These are phyloP conservation scores for Ogataea hybrid DNA, from an alignment of 1,139 yeast species.

Conservation along the genomic window DNA sequence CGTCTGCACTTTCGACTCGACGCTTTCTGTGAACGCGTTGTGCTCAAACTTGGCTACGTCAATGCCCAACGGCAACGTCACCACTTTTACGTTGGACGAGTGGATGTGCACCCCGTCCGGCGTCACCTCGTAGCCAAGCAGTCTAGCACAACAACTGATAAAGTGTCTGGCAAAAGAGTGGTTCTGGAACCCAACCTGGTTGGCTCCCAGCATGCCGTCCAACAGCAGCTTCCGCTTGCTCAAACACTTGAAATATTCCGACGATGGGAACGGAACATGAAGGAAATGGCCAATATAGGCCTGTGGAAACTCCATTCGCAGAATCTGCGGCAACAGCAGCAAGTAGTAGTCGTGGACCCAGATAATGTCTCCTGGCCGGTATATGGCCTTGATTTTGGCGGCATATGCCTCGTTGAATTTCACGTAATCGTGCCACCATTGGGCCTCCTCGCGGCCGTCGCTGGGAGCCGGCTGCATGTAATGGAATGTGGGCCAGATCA, in stretches of 20 bases:
- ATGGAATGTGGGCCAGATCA: constrained; percentile 93
- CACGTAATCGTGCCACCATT: constrained; percentile 92
- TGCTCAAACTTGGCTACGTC: constrained; percentile 64
- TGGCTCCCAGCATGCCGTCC: constrained; percentile 91
- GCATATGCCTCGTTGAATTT: constrained; percentile 89
- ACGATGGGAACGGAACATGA: constrained; percentile 92
- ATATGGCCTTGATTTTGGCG: constrained; percentile 66
- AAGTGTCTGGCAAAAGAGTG: constrained; percentile 88
- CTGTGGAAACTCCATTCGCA: constrained; percentile 78
- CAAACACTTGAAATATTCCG: constrained; percentile 89
- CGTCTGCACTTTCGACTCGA: no score
- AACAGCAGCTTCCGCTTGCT: constrained; percentile 78
- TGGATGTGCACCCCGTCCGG: constrained; percentile 66
- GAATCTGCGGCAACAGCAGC: constrained; percentile 77
- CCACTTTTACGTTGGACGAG: constrained; percentile 72
- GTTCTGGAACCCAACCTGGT: constrained; percentile 82
- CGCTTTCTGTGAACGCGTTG: constrained; percentile 44
- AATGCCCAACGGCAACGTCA: constrained; percentile 82
- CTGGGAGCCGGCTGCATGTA: constrained; percentile 74
- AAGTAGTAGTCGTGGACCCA: constrained; percentile 96
- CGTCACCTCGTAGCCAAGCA: constrained; percentile 67
- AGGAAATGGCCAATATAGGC: constrained; percentile 80
- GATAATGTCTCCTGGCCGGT: constrained; percentile 86
- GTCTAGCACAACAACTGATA: constrained; percentile 81
- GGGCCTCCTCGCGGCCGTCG: constrained; percentile 68